Evolutionary conservation across 164 flowering plant genomes (phyloP).

Genomic region (Aristolochia fimbriata): DNA sequence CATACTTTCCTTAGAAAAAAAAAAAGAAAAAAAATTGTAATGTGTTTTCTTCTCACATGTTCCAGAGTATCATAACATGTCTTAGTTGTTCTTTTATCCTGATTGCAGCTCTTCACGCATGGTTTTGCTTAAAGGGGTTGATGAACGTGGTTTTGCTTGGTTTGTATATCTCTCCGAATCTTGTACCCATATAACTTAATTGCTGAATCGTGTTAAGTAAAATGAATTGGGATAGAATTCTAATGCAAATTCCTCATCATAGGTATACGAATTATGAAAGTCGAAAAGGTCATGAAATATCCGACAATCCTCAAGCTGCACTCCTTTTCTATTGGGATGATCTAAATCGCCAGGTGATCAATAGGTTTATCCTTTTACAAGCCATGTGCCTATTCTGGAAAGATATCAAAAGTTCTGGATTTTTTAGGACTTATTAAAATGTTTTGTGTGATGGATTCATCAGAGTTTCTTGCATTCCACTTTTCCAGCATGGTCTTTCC

Average conservation of each 20-base stretch:
- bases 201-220: not conserved
- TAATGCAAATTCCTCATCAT: slow-evolving; percentile 1
- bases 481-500: too few species aligned
- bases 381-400: too few species aligned
- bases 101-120: slow-evolving; percentile 72
- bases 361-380: not conserved
- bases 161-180: slow-evolving; percentile 21
- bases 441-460: too few species aligned
- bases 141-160: slow-evolving; percentile 91
- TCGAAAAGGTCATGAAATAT: slow-evolving; percentile 55
- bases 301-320: slow-evolving; percentile 79
- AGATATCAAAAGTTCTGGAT: too few species aligned
- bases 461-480: too few species aligned
- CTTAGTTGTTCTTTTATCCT: not conserved
- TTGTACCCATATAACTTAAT: not conserved
- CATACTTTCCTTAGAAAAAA: too few species aligned
- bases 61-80: not conserved
- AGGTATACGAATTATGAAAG: slow-evolving; percentile 91
- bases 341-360: slow-evolving; percentile 69
- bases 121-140: slow-evolving; percentile 88
- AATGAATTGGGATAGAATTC: not conserved
- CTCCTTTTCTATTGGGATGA: slow-evolving; percentile 80
- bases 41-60: not conserved
- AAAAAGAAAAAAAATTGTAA: too few species aligned
- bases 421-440: too few species aligned